Evolutionary conservation across 371 early-diverging fungal genomes (phyloP), one percentile per base, ranked within the genome.

Genomic region (Mucor irregularis): DNA sequence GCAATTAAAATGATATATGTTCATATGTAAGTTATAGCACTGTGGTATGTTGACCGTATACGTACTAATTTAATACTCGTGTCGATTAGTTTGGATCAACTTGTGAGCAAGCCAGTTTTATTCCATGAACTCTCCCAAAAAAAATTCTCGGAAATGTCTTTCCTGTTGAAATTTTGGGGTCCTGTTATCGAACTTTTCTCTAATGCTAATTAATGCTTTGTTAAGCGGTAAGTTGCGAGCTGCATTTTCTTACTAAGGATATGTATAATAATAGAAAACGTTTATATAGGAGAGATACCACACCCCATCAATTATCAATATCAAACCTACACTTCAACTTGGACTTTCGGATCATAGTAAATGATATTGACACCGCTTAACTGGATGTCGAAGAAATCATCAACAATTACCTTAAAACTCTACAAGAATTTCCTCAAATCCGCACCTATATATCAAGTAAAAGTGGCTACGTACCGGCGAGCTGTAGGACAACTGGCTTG

Each of bases 11-110:
- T 55, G 30, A 55, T 55, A 55, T 58, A 58, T 29, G 52, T 58
- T 11, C 51, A 51, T 51, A 58, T 58, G 59, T 58, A 52, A 17
- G 59, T 58, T 58, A 25, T 52, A 58, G 47, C 33, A 52, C 59
- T 39, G 46, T 52, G 40, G 21, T 10, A 58, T 58, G 7, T 31
- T 24, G 19, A 52, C 53, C 2, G 49, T 49, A 57, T n/a, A n/a
- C n/a, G n/a, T 49, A 50, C 21, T 57, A 9, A 57, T 50, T 0
- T 50, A 44, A 56, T n/a, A 50, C 22, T n/a, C n/a, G 52, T 11
- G 13, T 11, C 46, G 45, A 28, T 35, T 51, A 58, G 51, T 37
- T 4, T 58, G 46, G 46, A 51, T 22, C 58, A 51, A 58, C 28
- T 51, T 10, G 21, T 58, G 0, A 58, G 38, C 24, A 58, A 58